phyloP scores from a whole-genome alignment of 1,284 basidiomycete species.

The Gymnopus androsaceus region DNA sequence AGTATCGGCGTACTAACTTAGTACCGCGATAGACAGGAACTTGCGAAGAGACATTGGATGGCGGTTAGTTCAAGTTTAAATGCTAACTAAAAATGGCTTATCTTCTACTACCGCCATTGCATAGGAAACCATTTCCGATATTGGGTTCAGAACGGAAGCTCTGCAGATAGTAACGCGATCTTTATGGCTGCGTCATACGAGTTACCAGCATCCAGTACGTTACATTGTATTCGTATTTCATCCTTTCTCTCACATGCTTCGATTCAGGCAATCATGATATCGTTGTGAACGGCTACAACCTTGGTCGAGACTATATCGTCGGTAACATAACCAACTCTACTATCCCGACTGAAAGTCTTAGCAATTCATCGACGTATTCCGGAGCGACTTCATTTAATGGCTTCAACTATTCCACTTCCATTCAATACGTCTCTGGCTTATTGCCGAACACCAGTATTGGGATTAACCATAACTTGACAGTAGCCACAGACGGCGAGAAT shows the following conservation, averaged over 20 bases:
- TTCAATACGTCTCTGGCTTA: slow-evolving; percentile 68
- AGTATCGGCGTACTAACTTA: too few relatives aligned
- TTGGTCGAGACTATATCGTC: slow-evolving; percentile 73
- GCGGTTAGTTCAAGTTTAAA: too few relatives aligned
- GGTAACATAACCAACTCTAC: slow-evolving; percentile 71
- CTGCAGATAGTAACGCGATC: slow-evolving; percentile 70
- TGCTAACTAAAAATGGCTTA: too few relatives aligned
- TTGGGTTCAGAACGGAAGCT: slow-evolving; percentile 77
- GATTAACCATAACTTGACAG: slow-evolving; percentile 77
- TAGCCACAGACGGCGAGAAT: slow-evolving; percentile 55
- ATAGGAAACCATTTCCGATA: slow-evolving; percentile 91
- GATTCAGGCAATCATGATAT: slow-evolving; percentile 42
- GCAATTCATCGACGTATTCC: slow-evolving; percentile 58
- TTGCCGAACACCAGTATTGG: slow-evolving; percentile 68
- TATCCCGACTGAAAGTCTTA: slow-evolving; percentile 57
- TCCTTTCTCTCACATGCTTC: not conserved
- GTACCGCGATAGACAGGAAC: slow-evolving; percentile 75
- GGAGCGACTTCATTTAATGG: slow-evolving; percentile 57
- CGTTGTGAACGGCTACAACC: slow-evolving; percentile 47
- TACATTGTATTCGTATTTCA: not conserved
- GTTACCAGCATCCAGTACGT: slow-evolving; percentile 57
- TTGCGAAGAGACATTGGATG: slow-evolving; percentile 83
- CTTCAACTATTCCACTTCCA: slow-evolving; percentile 73
- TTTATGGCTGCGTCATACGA: slow-evolving; percentile 87
- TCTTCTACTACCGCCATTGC: too few relatives aligned